A percentile compares a stretch with the other conserved stretches of the same genome.
Conservation (phyloP, 768 basidiomycete genomes). For the Agaricus blazei region DNA sequence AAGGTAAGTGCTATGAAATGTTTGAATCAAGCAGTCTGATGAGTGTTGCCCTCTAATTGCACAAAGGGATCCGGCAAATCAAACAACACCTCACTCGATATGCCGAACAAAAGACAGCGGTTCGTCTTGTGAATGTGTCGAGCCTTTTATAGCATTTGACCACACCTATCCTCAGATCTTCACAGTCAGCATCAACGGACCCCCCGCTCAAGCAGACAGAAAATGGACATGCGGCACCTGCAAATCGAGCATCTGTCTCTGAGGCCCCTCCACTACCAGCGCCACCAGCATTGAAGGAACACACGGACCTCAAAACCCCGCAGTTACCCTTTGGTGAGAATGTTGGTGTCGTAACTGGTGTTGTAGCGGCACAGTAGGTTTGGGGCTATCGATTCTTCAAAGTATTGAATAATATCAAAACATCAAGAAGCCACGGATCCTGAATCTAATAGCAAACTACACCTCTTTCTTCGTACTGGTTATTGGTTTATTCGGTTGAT, state of each 20-base stretch:
- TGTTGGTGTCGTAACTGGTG: slow-evolving; percentile 44
- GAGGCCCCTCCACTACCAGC: slow-evolving; percentile 32
- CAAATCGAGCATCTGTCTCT: slow-evolving; percentile 23
- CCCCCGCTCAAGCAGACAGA: slow-evolving; percentile 35
- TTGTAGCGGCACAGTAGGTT: slow-evolving; percentile 34
- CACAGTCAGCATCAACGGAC: slow-evolving; percentile 31
- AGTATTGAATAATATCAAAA: not conserved
- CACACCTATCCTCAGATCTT: slow-evolving; percentile 37
- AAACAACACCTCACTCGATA: slow-evolving; percentile 56
- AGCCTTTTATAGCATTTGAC: slow-evolving; percentile 19
- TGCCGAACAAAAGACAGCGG: slow-evolving; percentile 82
- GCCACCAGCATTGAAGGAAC: slow-evolving; percentile 29
- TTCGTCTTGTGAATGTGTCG: slow-evolving; percentile 38
- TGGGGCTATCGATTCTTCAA: slow-evolving; percentile 11
- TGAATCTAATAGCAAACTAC: slow-evolving; percentile 10
- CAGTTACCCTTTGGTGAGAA: slow-evolving; percentile 61
- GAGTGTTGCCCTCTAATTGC: slow-evolving; percentile 5
- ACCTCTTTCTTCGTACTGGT: slow-evolving; percentile 23
- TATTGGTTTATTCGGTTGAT: slow-evolving; percentile 38
- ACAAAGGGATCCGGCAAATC: slow-evolving; percentile 59
- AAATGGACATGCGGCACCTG: slow-evolving; percentile 26
- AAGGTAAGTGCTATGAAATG: slow-evolving; percentile 42
- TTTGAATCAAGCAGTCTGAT: not conserved
- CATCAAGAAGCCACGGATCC: slow-evolving; percentile 1
- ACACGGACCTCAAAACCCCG: slow-evolving; percentile 49